Base-by-base conservation (phyloP, 768 basidiomycete species). In the Mycena epipterygia region DNA sequence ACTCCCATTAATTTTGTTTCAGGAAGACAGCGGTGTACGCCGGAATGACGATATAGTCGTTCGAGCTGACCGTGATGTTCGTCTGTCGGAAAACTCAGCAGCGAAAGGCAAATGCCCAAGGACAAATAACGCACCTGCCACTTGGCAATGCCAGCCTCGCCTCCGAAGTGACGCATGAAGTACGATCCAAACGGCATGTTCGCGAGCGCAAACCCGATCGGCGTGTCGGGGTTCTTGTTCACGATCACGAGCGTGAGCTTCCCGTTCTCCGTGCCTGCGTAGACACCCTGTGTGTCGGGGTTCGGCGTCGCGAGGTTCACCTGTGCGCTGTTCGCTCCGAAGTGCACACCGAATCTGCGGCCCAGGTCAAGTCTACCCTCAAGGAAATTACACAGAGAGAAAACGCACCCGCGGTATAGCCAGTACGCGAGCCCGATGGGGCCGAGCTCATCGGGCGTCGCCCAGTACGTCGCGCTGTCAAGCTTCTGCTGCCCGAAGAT, bases 151-250 rank as follows among this genome's bases (percentile, higher is more conserved):
- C 88, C 88, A 9, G 88, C 84, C 29, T 75, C 80, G 56, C 88
- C 88, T 71, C 88, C 88, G 72, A 89, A 89, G 77, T 89, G 88
- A n/a, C 87, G 83, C 29, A 88, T 51, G 73, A 88, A 85, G 77
- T 89, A 89, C 14, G 73, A 76, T 8, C 88, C 88, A n/a, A 78
- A 74, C 1, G 88, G 86, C 48, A 89, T 78, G 65, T 84, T 83
- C 30, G 83, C 76, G 23, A 89, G 74, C 64, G 81, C 78, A 57
- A 87, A 81, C 14, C 81, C 74, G 60, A 88, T 76, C 0, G 86
- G 79, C 8, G 68, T 76, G 58, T 75, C 76, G 1, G 84, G 81
- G 72, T 87, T 83, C 76, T 89, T 89, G 84, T 88, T 88, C 61
- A 89, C 76, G 67, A 88, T 81, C 64, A 89, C 86, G 25, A 88